Base-by-base conservation (phyloP, 805 yeast species). In the Saccharomycopsis capsularis region DNA sequence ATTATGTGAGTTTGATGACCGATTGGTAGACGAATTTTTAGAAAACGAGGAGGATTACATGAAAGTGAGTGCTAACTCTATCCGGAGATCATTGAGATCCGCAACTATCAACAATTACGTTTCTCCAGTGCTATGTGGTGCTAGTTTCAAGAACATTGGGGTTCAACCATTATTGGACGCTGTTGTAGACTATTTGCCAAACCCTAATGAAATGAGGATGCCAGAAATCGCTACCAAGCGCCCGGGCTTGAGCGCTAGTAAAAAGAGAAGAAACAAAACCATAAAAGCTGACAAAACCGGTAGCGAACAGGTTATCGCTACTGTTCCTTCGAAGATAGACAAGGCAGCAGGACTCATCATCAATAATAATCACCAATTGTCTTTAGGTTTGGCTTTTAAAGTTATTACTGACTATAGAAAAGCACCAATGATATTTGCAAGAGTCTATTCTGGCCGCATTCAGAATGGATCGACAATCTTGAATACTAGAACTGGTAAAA, bases 151-250 rank as follows among this genome's bases (percentile, higher is more conserved):
- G 56, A 91, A 91, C 62, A 85, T 91, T 41, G 99, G 99, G 23
- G 95, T 93, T 2, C 98, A 93, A 72, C 90, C 90, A 21, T 96
- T 91, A 34, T 74, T 93, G 59, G 97, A 93, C 66, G 93, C 97
- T 37, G 95, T 93, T 52, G 91, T 91, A 56, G 97, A 91, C 65
- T 93, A 81, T 68, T 76, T 93, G 60, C 98, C 99, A 0, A 79
- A 89, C 1, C 98, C 98, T 1, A 55, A 74, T 2, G 89, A 89
- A 53, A 70, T 74, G 0, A 61, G 61, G 1, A 56, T 74, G 2
- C 93, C 95, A 0, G 79, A 78, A 41, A 71, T 82, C 2, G 55
- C 68, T 15, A 56, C 55, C 3, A 57, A 11, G 19, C 54, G 49
- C 45, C 47, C 46, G 48, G 57, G 46, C 50, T 56, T 50, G 51